Base-by-base conservation (phyloP, 371 early-diverging fungal species). In the Sporodiniella umbellata region DNA sequence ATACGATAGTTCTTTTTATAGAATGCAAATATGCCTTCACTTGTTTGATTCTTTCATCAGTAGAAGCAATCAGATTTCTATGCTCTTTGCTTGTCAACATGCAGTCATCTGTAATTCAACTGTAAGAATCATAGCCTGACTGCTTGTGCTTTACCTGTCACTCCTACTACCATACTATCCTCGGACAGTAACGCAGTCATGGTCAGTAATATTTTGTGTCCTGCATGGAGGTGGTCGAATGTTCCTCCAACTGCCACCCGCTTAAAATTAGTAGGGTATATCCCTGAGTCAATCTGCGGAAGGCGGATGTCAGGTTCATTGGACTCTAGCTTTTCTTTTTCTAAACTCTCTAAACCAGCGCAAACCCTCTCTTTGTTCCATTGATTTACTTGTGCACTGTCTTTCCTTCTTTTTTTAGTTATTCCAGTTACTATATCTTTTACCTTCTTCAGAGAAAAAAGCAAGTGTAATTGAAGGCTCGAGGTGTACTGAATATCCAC, bases 211-310 rank as follows among this genome's bases (percentile, higher is more conserved):
- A 96, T 90, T 68, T 94, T 92, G 67, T 98, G 98, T 5, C 97
- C 98, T 2, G 84, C 78, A 58, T 98, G 98, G 38, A 98, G 65
- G 60, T 96, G 96, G 66, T 98, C 98, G 76, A 98, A 98, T 2
- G 98, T 97, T 8, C 98, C 98, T 14, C 98, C 98, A 4, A 96
- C 72, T 0, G 87, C 95, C 0, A 90, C 91, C 31, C 62, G 50
- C n/a, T 59, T 43, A 56, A 72, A 74, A 1, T 45, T 43, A 43
- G 46, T 39, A n/a, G 60, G 60, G 19, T 60, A 54, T 33, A 42
- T 53, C 8, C 37, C 30, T 51, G 35, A 22, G 21, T 3, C 4
- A 8, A 8, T 28, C 12, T n/a, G 1, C 7, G 7, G 33, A 8
- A 19, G 28, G 25, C 23, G 31, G 3, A 24, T 10, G 15, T 2